phyloP scores from a whole-genome alignment of 495 filamentous ascomycete genomes.

The Lindgomyces ingoldianus region DNA sequence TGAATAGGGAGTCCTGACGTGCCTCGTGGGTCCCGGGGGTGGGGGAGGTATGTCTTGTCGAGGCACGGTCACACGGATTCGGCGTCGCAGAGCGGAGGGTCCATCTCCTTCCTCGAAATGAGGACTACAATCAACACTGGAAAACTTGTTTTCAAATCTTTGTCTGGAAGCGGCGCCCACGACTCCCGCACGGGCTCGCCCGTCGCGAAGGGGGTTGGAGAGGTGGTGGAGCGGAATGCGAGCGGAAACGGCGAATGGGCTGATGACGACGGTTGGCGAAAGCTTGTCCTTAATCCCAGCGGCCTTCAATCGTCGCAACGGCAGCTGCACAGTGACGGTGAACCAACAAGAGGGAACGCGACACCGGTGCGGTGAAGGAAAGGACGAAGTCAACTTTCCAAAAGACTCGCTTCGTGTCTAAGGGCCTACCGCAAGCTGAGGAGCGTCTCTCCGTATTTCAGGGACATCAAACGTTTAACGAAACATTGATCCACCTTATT shows the following conservation, averaged over 20 bases:
- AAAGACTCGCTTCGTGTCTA: no score
- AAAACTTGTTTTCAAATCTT: no score
- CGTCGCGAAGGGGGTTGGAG: not conserved
- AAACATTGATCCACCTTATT: not conserved
- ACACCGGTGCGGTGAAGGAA: no score
- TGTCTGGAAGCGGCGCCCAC: no score
- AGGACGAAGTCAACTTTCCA: no score
- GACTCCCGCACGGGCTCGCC: not conserved
- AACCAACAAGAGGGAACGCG: no score
- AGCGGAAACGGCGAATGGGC: not conserved
- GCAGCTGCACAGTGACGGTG: not conserved
- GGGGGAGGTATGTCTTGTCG: not conserved
- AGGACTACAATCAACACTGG: no score
- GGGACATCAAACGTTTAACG: not conserved
- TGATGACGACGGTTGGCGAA: not conserved
- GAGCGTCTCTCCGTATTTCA: not conserved
- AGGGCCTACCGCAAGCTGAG: not conserved
- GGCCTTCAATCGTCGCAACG: not conserved
- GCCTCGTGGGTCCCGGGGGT: not conserved
- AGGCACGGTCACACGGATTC: conserved; percentile 11
- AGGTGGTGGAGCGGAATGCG: not conserved
- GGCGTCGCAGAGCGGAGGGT: conserved; percentile 8
- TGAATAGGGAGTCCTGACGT: not conserved
- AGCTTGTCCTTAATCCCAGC: not conserved
- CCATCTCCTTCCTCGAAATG: conserved; percentile 1